These are phyloP conservation scores for Malassezia cuniculi DNA, from an alignment of 1,284 basidiomycete species.

Conservation along the genomic window DNA sequence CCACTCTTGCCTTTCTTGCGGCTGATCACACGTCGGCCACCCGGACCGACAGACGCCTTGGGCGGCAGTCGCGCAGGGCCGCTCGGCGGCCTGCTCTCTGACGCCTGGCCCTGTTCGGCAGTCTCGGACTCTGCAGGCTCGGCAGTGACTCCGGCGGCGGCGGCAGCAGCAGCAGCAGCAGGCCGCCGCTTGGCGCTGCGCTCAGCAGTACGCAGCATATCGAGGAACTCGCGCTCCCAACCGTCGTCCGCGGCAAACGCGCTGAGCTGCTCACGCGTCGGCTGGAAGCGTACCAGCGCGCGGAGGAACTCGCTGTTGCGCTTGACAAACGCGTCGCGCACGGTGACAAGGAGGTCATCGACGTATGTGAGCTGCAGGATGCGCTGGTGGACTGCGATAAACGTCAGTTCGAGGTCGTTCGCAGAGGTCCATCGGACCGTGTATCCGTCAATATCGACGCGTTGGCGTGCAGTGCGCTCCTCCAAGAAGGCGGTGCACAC, in stretches of 20 bases:
- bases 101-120: no score
- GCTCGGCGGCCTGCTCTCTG: no score
- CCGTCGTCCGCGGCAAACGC: slow-evolving; percentile 59
- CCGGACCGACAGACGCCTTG: slow-evolving; percentile 48
- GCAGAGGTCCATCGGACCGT: slow-evolving; percentile 36
- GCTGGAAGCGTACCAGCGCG: slow-evolving; percentile 12
- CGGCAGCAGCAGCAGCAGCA: no score
- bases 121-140: no score
- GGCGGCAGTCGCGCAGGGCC: slow-evolving; percentile 49
- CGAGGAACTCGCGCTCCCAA: slow-evolving; percentile 72
- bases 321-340: slow-evolving; percentile 28
- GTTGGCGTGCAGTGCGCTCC: slow-evolving; percentile 28
- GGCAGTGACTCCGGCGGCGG: no score
- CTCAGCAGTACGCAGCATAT: slow-evolving; percentile 52
- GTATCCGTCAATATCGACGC: slow-evolving; percentile 36
- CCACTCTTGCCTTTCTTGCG: slow-evolving; percentile 50
- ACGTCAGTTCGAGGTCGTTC: slow-evolving; percentile 38
- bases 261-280: slow-evolving; percentile 7
- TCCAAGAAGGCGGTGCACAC: slow-evolving; percentile 39
- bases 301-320: slow-evolving; percentile 27
- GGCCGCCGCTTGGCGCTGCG: background rate
- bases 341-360: slow-evolving; percentile 55
- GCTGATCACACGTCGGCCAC: slow-evolving; percentile 50
- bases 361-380: slow-evolving; percentile 90
- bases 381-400: slow-evolving; percentile 75